Evolutionary conservation across 129 eudicot species (phyloP).

Genomic region (Helichrysum umbraculigerum): DNA sequence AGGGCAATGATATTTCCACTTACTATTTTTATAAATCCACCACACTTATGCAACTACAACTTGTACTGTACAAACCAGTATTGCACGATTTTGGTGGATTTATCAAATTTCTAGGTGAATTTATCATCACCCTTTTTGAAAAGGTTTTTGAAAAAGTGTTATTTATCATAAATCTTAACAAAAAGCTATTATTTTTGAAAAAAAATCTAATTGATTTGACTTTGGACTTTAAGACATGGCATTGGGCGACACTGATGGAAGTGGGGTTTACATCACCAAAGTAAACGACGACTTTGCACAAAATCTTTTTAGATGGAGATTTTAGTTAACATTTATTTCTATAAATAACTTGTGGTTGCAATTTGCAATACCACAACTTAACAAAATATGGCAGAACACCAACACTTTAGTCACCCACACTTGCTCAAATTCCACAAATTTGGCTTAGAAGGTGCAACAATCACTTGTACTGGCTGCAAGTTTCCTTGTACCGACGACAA

Average conservation of each 20-base stretch:
- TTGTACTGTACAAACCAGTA: no score
- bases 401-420: conserved; percentile 34
- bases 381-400: conserved; percentile 5
- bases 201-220: no score
- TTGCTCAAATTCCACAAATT: conserved; percentile 25
- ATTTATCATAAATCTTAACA: no score
- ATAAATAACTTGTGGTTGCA: not conserved
- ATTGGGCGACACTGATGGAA: not conserved
- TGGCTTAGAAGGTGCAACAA: conserved; percentile 25
- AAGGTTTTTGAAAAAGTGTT: no score
- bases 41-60: no score
- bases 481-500: conserved; percentile 24
- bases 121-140: no score
- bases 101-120: no score
- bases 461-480: conserved; percentile 34
- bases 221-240: not conserved
- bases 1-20: no score
- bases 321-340: not conserved
- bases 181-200: no score
- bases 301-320: not conserved
- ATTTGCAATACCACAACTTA: not conserved
- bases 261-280: not conserved
- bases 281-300: not conserved
- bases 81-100: no score
- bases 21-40: no score